Conservation (phyloP, 768 basidiomycete genomes). For the Tricholoma hemisulphureum region DNA sequence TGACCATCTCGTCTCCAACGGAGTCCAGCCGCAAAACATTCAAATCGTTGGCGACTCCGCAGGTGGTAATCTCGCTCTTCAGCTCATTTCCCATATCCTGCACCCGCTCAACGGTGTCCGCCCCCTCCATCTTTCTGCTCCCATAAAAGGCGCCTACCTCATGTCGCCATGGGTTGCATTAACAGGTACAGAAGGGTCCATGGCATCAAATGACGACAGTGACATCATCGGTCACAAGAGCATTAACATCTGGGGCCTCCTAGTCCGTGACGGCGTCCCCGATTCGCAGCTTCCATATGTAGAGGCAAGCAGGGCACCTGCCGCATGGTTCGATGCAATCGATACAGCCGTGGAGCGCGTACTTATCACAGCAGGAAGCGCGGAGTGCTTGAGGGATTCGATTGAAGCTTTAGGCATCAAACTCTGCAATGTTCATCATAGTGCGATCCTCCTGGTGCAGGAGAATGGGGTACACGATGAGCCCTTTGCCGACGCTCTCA, state of each 20-base stretch:
- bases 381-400: constrained; percentile 25
- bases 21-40: constrained; percentile 23
- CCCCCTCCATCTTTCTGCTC: constrained; percentile 11
- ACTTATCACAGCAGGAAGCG: constrained; percentile 25
- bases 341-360: constrained; percentile 20
- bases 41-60: constrained; percentile 33
- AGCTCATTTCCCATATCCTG: constrained; percentile 28
- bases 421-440: background rate
- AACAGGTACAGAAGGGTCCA: constrained; percentile 10
- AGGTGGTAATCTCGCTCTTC: constrained; percentile 29
- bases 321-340: constrained; percentile 25
- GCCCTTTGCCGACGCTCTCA: constrained; percentile 15
- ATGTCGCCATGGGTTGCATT: constrained; percentile 34
- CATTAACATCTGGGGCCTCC: constrained; percentile 10
- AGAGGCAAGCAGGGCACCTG: constrained; percentile 19
- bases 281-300: constrained; percentile 14
- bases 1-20: constrained; percentile 24
- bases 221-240: constrained; percentile 15
- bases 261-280: constrained; percentile 12
- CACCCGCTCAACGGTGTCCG: constrained; percentile 24
- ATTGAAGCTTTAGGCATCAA: constrained; percentile 6
- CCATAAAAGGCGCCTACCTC: constrained; percentile 24
- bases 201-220: constrained; percentile 5
- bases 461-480: constrained; percentile 32
- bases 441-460: constrained; percentile 21